Conservation (phyloP, 106 monocot genomes). For the Narthecium ossifragum region DNA sequence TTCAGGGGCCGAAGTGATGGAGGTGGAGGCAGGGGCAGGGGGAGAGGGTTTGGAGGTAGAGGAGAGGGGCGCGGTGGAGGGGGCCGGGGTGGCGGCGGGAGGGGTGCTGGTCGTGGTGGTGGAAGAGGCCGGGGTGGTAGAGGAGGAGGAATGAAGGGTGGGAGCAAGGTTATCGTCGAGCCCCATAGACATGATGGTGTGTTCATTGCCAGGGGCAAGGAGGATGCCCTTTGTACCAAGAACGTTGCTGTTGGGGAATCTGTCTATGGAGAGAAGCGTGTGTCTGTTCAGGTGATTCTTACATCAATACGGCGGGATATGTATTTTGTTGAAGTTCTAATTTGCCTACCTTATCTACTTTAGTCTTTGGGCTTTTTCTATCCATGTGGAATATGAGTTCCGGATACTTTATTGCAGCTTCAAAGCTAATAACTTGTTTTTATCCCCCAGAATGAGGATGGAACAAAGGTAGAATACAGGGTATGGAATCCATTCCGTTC, state of each 20-base stretch:
- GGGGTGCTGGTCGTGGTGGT: conserved; percentile 20
- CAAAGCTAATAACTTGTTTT: background rate
- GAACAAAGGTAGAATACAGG: conserved; percentile 76
- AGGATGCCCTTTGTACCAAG: conserved; percentile 94
- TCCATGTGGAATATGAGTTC: background rate
- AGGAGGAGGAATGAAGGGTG: conserved; percentile 92
- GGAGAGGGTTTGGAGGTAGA: conserved; percentile 34
- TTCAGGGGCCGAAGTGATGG: conserved; percentile 29
- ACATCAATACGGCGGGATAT: background rate
- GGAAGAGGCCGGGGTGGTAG: conserved; percentile 52
- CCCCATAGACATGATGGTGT: conserved; percentile 83
- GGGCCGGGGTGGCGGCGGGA: conserved; percentile 11
- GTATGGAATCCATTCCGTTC: conserved; percentile 98
- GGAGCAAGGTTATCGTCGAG: conserved; percentile 76
- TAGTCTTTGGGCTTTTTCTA: background rate
- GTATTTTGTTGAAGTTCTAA: background rate
- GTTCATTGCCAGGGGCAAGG: conserved; percentile 91
- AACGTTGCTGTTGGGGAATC: conserved; percentile 82
- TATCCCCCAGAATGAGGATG: conserved; percentile 76
- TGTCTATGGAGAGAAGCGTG: conserved; percentile 89
- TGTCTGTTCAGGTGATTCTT: conserved; percentile 73
- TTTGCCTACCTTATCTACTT: background rate
- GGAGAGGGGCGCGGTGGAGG: conserved; percentile 17
- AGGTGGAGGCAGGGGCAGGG: conserved; percentile 28
- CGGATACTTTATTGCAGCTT: too few relatives aligned